Conservation (phyloP, 257 asterid species). For the Solanum boliviense region DNA sequence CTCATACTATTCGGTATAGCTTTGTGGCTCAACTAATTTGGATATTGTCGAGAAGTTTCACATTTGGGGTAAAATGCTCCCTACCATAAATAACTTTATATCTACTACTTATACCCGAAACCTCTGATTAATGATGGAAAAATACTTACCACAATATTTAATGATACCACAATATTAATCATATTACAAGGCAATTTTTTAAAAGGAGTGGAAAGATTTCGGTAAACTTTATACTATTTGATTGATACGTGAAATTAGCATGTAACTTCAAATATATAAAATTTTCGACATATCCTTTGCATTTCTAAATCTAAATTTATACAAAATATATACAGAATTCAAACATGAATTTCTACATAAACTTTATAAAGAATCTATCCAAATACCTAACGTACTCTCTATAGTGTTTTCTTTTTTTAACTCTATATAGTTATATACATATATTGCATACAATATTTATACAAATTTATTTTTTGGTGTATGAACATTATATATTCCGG, state of each 20-base stretch:
- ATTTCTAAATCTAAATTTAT: background rate
- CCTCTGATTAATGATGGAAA: background rate
- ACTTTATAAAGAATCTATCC: background rate
- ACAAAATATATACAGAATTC: background rate
- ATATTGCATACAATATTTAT: background rate
- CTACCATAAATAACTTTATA: background rate
- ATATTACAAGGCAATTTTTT: background rate
- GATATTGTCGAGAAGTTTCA: too few relatives aligned
- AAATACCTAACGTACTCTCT: background rate
- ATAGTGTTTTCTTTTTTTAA: too few relatives aligned
- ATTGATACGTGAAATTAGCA: background rate
- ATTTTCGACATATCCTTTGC: background rate
- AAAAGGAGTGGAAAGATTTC: background rate
- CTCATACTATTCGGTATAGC: too few relatives aligned
- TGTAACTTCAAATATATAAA: background rate
- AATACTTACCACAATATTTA: background rate
- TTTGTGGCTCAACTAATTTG: too few relatives aligned
- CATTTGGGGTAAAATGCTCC: too few relatives aligned
- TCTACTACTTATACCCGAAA: accelerated
- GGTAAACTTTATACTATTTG: background rate
- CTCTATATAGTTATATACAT: background rate
- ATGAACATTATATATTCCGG: background rate
- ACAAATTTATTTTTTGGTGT: background rate
- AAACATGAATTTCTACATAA: background rate
- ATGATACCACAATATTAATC: background rate